Evolutionary conservation across 192 early-diverging fungal species (phyloP).

Genomic region (Umbelopsis vinacea): DNA sequence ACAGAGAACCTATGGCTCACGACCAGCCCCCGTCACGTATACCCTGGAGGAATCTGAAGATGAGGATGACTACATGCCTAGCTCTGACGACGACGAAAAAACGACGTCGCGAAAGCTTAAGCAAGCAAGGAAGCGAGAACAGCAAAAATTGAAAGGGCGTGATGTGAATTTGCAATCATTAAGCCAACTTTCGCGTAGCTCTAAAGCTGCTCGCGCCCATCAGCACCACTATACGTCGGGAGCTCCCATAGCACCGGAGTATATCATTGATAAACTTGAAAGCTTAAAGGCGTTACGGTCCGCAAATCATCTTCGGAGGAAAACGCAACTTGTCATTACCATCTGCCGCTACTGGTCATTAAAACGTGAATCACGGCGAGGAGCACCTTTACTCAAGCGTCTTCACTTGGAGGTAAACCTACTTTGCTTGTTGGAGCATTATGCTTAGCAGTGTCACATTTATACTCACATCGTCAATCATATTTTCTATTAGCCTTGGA

Average conservation of each 20-base stretch:
- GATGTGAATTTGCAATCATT: background rate
- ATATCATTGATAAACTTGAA: constrained; percentile 56
- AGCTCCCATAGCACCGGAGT: constrained; percentile 65
- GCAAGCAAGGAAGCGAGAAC: constrained; percentile 5
- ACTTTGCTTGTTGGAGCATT: constrained; percentile 2
- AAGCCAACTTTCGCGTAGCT: constrained; percentile 40
- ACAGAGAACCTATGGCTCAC: constrained; percentile 32
- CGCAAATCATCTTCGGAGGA: constrained; percentile 43
- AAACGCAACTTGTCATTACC: constrained; percentile 60
- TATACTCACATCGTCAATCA: background rate
- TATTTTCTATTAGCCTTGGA: constrained; percentile 76
- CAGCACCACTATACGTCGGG: constrained; percentile 66
- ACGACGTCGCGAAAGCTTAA: background rate
- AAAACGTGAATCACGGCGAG: constrained; percentile 87
- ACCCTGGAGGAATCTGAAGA: constrained; percentile 39
- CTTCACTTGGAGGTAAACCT: constrained; percentile 86
- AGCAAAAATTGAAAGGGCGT: constrained; percentile 9
- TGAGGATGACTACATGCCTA: constrained; percentile 26
- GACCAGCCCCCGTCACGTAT: background rate
- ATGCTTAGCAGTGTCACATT: background rate
- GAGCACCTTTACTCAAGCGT: constrained; percentile 93
- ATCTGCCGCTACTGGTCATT: constrained; percentile 95
- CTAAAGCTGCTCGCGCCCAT: constrained; percentile 61
- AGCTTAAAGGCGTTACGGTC: constrained; percentile 32
- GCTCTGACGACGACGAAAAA: constrained; percentile 26